These are phyloP conservation scores for Pichia sp. DNA, from an alignment of 1,139 yeast species.

Conservation along the genomic window DNA sequence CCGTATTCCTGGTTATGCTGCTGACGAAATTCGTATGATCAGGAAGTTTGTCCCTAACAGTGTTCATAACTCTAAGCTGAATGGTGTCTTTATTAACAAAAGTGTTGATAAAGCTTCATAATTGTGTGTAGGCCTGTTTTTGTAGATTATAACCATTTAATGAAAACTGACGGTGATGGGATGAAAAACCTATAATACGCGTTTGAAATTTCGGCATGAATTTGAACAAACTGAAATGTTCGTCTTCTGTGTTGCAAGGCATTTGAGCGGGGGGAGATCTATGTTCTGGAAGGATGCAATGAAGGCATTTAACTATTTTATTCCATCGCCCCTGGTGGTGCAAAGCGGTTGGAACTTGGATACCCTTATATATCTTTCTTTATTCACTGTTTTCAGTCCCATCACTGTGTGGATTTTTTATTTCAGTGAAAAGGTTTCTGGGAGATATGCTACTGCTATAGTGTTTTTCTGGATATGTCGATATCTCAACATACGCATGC, in stretches of 20 bases:
- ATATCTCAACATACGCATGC: constrained; percentile 14
- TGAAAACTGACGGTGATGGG: background rate
- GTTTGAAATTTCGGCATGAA: background rate
- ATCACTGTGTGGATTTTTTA: constrained; percentile 18
- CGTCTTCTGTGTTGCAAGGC: no score
- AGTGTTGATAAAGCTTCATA: constrained; percentile 32
- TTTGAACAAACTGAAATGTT: background rate
- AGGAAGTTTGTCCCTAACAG: constrained; percentile 76
- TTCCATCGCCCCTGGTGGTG: constrained; percentile 21
- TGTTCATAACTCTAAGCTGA: constrained; percentile 65
- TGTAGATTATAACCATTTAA: background rate
- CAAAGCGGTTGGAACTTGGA: constrained; percentile 22
- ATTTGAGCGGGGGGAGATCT: no score
- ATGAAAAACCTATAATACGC: background rate
- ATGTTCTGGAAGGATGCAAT: background rate
- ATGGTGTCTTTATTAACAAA: constrained; percentile 49
- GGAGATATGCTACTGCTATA: constrained; percentile 10
- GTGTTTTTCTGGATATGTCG: constrained; percentile 23
- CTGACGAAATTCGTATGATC: constrained; percentile 84
- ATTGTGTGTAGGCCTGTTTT: background rate
- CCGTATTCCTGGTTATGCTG: constrained; percentile 85
- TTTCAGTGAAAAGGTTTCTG: background rate
- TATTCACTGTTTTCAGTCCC: constrained; percentile 24
- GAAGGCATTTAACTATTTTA: background rate
- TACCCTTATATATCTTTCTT: constrained; percentile 19